Evolutionary conservation across 768 basidiomycete genomes (phyloP).

Genomic region (Collybia mongolica): DNA sequence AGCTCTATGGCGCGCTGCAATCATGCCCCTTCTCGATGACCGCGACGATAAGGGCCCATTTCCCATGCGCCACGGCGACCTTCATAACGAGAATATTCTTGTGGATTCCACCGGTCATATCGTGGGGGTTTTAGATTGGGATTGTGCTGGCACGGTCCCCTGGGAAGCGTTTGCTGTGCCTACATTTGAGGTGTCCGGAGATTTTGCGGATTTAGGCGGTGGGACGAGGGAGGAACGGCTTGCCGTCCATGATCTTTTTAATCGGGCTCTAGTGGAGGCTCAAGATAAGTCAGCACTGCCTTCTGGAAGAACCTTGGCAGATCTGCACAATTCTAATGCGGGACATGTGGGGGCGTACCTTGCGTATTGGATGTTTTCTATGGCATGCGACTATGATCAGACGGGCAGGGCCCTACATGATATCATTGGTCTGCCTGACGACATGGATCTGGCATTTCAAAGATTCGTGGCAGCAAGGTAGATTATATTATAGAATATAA

Average conservation of each 20-base stretch:
- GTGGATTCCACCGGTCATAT: slow-evolving; percentile 39
- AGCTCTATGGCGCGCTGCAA: slow-evolving; percentile 36
- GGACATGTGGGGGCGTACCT: slow-evolving; percentile 40
- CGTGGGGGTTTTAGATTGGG: slow-evolving; percentile 41
- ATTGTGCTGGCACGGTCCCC: slow-evolving; percentile 40
- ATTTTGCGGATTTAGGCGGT: slow-evolving; percentile 28
- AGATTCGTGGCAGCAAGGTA: slow-evolving; percentile 12
- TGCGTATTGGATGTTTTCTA: slow-evolving; percentile 43
- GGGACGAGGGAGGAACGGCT: slow-evolving; percentile 21
- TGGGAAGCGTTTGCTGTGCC: slow-evolving; percentile 43
- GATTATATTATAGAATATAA: no score
- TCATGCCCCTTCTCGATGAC: slow-evolving; percentile 39
- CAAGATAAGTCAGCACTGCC: slow-evolving; percentile 26
- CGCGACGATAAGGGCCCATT: slow-evolving; percentile 38
- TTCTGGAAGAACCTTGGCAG: slow-evolving; percentile 35
- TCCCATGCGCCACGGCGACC: slow-evolving; percentile 40
- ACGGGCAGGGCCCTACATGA: slow-evolving; percentile 35
- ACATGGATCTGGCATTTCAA: slow-evolving; percentile 20
- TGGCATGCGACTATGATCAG: slow-evolving; percentile 40
- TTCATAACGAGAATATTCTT: slow-evolving; percentile 41
- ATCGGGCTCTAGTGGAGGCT: slow-evolving; percentile 26
- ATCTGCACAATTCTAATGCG: slow-evolving; percentile 38
- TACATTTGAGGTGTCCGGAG: slow-evolving; percentile 40
- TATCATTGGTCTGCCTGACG: slow-evolving; percentile 16
- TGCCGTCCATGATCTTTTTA: slow-evolving; percentile 28